Conservation (phyloP, 1,284 basidiomycete genomes). For the Mycena citricolor region DNA sequence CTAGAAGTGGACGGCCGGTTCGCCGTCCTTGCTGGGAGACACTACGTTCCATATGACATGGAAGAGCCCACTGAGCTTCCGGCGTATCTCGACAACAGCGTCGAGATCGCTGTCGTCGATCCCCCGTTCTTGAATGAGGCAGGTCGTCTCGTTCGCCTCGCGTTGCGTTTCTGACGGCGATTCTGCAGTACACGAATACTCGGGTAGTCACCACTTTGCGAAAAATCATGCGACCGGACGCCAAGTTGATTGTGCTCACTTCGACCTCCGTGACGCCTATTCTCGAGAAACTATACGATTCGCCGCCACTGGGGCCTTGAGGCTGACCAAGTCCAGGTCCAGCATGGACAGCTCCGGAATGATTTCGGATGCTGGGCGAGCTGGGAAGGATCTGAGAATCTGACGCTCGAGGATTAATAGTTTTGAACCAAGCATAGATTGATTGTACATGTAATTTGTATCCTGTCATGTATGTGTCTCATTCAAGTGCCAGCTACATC, state of each 20-base stretch:
- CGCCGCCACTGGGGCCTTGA: slow-evolving; percentile 38
- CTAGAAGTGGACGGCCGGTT: slow-evolving; percentile 44
- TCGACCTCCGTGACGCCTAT: slow-evolving; percentile 37
- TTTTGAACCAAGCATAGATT: too few species aligned
- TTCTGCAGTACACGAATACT: slow-evolving; percentile 36
- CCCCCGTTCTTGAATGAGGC: slow-evolving; percentile 47
- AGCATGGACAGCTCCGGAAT: slow-evolving; percentile 39
- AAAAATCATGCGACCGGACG: slow-evolving; percentile 38
- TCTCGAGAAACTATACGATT: slow-evolving; percentile 35
- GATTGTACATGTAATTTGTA: too few species aligned
- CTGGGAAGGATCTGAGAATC: slow-evolving; percentile 40
- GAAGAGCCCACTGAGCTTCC: slow-evolving; percentile 41
- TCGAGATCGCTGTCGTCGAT: slow-evolving; percentile 41
- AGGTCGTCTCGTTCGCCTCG: slow-evolving; percentile 9
- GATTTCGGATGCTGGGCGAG: slow-evolving; percentile 43
- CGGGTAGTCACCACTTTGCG: slow-evolving; percentile 36
- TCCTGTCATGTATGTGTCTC: too few species aligned
- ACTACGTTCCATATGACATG: slow-evolving; percentile 42
- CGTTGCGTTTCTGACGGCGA: neutral
- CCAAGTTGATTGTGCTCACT: slow-evolving; percentile 40
- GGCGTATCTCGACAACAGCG: slow-evolving; percentile 28
- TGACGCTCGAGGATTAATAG: too few species aligned
- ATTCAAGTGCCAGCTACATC: too few species aligned
- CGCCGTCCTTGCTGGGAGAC: slow-evolving; percentile 35
- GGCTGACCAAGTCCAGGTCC: slow-evolving; percentile 33